phyloP scores from a whole-genome alignment of 2,329 filamentous ascomycete genomes.

The Talaromyces sp. region DNA sequence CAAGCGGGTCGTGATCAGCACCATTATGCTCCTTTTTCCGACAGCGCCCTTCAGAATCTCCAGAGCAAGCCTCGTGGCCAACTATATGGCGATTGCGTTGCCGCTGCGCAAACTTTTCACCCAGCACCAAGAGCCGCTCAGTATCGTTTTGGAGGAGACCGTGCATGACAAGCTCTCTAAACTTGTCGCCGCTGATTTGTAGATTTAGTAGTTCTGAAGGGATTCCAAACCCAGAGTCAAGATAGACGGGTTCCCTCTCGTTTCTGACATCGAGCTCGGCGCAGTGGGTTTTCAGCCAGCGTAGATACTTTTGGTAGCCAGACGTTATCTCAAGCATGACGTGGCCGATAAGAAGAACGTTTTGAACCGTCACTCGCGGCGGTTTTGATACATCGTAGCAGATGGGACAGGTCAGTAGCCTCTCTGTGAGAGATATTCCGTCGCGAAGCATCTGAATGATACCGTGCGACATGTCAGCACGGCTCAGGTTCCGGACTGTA shows the following conservation, averaged over 20 bases:
- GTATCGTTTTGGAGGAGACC: conserved; percentile 15
- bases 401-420: conserved; percentile 19
- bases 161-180: neutral
- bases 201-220: neutral
- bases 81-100: conserved; percentile 24
- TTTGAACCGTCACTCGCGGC: conserved; percentile 23
- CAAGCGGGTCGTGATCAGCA: conserved; percentile 19
- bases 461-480: conserved; percentile 16
- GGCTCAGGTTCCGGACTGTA: conserved; percentile 15
- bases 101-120: conserved; percentile 19
- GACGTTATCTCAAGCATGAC: conserved; percentile 22
- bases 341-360: conserved; percentile 24
- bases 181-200: conserved; percentile 6
- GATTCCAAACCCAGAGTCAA: neutral
- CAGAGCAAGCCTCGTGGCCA: conserved; percentile 22
- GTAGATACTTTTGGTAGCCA: conserved; percentile 21
- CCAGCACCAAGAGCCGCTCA: conserved; percentile 15
- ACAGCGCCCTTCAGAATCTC: conserved; percentile 19
- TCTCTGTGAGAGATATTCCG: conserved; percentile 14
- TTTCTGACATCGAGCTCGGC: conserved; percentile 12
- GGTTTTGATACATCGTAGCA: conserved; percentile 26
- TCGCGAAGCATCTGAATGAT: conserved; percentile 16
- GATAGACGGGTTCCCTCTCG: conserved; percentile 10
- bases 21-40: conserved; percentile 18
- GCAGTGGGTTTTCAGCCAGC: conserved; percentile 20